A percentile compares a stretch with the other conserved stretches of the same genome.
These are phyloP conservation scores for Lentinula sp. DNA, from an alignment of 768 basidiomycete species.

Conservation along the genomic window DNA sequence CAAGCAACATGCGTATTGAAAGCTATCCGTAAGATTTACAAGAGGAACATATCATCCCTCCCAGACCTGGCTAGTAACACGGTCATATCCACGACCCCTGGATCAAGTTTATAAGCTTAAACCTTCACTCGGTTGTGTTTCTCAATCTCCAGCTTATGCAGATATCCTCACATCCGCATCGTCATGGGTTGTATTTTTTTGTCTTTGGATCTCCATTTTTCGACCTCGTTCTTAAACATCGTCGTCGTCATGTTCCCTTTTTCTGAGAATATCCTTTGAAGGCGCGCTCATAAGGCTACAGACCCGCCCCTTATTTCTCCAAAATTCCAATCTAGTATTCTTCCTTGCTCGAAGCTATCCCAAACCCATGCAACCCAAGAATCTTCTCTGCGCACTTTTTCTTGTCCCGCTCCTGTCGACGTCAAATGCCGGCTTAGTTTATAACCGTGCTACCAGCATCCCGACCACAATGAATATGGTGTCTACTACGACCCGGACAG, in stretches of 20 bases:
- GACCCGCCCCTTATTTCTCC: background rate
- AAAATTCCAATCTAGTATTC: no score
- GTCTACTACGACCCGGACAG: background rate
- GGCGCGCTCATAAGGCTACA: background rate
- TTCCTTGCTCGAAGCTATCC: no score
- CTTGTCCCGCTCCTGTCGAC: background rate
- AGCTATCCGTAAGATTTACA: no score
- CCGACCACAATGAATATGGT: background rate
- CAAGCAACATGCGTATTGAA: no score
- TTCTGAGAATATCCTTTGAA: background rate
- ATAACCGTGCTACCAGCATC: background rate
- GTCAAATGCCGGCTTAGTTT: background rate
- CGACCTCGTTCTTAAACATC: background rate
- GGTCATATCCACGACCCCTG: background rate
- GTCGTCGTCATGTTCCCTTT: background rate
- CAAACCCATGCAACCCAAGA: background rate
- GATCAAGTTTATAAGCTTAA: background rate
- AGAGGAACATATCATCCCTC: no score
- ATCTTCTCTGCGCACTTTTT: background rate
- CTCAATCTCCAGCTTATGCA: background rate
- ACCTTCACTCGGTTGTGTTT: background rate
- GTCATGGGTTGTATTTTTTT: background rate
- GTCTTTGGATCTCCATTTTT: background rate
- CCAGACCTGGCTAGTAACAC: no score
- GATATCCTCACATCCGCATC: background rate